These are phyloP conservation scores for Trichoderma harzianum DNA, from an alignment of 2,329 filamentous ascomycete genomes.

Conservation along the genomic window DNA sequence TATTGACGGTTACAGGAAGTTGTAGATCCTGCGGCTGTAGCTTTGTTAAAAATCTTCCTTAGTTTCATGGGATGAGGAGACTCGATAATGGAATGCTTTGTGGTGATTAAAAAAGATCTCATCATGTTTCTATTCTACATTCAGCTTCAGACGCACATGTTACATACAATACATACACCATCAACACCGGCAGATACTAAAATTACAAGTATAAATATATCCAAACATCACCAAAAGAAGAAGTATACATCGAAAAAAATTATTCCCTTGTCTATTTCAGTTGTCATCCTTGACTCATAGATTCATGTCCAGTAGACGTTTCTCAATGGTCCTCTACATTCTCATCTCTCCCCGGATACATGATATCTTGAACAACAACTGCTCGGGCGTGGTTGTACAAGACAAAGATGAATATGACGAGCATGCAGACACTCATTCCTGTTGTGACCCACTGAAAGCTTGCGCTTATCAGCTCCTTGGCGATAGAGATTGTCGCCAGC, in stretches of 20 bases:
- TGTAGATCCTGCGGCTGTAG: neutral
- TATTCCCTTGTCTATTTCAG: neutral
- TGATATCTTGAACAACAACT: conserved; percentile 50
- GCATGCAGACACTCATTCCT: conserved; percentile 48
- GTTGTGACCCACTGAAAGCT: conserved; percentile 47
- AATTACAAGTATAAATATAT: neutral
- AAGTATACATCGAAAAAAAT: neutral
- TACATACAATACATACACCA: neutral
- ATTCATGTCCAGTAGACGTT: neutral
- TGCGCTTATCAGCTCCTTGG: conserved; percentile 44
- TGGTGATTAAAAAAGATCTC: neutral
- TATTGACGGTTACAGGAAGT: neutral
- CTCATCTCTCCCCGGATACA: conserved; percentile 54
- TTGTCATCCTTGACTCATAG: neutral
- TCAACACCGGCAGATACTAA: neutral
- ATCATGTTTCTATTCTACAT: neutral
- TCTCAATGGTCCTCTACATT: conserved; percentile 43
- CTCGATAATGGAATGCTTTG: neutral
- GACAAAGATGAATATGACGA: conserved; percentile 42
- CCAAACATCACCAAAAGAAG: neutral
- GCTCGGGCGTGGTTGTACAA: conserved; percentile 43
- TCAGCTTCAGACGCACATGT: neutral
- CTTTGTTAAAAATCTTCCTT: neutral
- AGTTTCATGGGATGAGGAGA: too few species aligned
- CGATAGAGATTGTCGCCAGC: conserved; percentile 54